Conservation (phyloP, 1,284 basidiomycete genomes). For the Mycena citricolor region DNA sequence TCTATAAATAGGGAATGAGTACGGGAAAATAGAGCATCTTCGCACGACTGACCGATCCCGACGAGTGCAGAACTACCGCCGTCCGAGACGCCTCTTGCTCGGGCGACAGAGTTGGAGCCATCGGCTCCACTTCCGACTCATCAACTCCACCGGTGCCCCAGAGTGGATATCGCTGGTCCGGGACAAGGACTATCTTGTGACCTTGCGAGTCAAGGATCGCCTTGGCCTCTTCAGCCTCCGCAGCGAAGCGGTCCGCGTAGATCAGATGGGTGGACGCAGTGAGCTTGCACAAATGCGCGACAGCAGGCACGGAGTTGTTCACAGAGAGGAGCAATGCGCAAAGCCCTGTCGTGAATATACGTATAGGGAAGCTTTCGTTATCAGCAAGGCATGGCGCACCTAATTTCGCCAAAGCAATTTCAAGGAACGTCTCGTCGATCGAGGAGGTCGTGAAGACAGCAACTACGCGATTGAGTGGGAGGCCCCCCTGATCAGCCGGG, state of each 20-base stretch:
- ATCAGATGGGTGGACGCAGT: slow-evolving; percentile 49
- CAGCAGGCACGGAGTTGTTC: slow-evolving; percentile 57
- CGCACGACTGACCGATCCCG: slow-evolving; percentile 63
- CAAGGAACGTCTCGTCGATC: slow-evolving; percentile 44
- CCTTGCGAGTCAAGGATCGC: slow-evolving; percentile 33
- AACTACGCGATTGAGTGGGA: slow-evolving; percentile 36
- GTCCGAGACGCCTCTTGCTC: slow-evolving; percentile 45
- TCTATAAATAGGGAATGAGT: slow-evolving; percentile 22
- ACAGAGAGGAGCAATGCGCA: slow-evolving; percentile 48
- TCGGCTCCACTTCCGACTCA: slow-evolving; percentile 34
- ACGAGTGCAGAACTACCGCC: slow-evolving; percentile 60
- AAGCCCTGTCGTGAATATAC: slow-evolving; percentile 28
- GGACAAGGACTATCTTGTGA: slow-evolving; percentile 32
- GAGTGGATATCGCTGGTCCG: slow-evolving; percentile 43
- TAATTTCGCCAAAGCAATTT: slow-evolving; percentile 46
- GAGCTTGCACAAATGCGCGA: slow-evolving; percentile 53
- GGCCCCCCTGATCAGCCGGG: slow-evolving; percentile 15
- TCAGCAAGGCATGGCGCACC: slow-evolving; percentile 21
- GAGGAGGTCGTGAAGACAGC: slow-evolving; percentile 41
- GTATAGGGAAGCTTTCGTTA: too few species aligned
- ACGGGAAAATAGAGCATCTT: slow-evolving; percentile 1
- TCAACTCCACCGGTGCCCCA: slow-evolving; percentile 41
- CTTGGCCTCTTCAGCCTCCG: slow-evolving; percentile 36
- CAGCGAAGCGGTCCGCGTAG: slow-evolving; percentile 40
- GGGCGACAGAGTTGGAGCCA: slow-evolving; percentile 40